Base-by-base conservation (phyloP, 768 basidiomycete species). In the Panaeolus cyanescens region DNA sequence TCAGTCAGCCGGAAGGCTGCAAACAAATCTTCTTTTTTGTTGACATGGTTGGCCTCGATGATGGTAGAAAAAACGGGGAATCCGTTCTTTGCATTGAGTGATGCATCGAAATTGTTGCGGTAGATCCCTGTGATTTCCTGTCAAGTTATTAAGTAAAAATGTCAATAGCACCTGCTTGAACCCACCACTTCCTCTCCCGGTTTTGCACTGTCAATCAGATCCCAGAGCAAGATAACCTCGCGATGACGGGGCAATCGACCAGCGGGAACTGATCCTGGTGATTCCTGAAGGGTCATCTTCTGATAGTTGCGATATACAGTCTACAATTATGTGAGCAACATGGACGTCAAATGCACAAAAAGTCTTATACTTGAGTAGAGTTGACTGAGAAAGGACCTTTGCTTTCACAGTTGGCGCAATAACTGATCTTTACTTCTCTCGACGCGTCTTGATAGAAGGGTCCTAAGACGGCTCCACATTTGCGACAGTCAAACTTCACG, bases 51-150 rank as follows among this genome's bases (percentile, higher is more conserved):
- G 17, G 96, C 97, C 73, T 99, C 97, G 60, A 99, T 91, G 64
- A 99, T 85, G 20, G 97, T 99, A 8, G 95, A 97, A 79, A 99
- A 99, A 32, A 99, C 97, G 1, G 97, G 97, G 79, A 99, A 99
- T 6, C 97, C 97, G 67, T 99, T 99, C 78, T 99, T 99, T 28
- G 94, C 89, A 74, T 99, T 99, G 67, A 99, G 86, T 2, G 96
- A 93, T 20, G 96, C 95, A 71, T 99, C 97, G 63, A 99, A 99
- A 74, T 99, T 99, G 79, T 99, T 99, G 66, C 96, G 88, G 74
- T 99, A 99, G 65, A 99, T 87, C 54, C 96, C 97, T 13, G 97
- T 99, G 19, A 99, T 89, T 84, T 99, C 97, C 95, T 96, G 65
- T 58, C 54, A 55, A 20, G 45, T 31, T 31, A 40, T 63, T 56